A percentile compares a stretch with the other conserved stretches of the same genome.
phyloP scores from a whole-genome alignment of 1,284 basidiomycete species.

The Ustilago xerochloae region DNA sequence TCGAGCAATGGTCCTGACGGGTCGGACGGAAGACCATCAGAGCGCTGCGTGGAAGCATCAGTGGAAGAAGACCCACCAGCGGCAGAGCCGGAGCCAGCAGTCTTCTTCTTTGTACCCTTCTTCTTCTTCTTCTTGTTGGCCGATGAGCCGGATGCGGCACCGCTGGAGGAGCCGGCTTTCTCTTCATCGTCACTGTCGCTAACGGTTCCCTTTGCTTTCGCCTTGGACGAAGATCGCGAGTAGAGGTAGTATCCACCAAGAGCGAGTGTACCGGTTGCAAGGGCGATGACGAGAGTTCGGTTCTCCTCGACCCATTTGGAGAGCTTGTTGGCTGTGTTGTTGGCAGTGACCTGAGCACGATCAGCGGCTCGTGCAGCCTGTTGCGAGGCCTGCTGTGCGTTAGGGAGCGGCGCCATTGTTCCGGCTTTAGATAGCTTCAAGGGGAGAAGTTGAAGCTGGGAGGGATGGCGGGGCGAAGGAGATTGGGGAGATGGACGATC shows the following conservation, averaged over 20 bases:
- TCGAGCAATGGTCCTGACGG: constrained; percentile 62
- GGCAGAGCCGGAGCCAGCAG: constrained; percentile 5
- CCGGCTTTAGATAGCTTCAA: background rate
- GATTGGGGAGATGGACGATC: constrained; percentile 2
- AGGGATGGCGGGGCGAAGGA: background rate
- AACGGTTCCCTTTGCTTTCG: constrained; percentile 31
- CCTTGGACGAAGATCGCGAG: constrained; percentile 39
- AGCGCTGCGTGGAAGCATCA: constrained; percentile 27
- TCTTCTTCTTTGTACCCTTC: constrained; percentile 61
- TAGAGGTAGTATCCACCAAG: constrained; percentile 63
- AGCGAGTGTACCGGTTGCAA: constrained; percentile 58
- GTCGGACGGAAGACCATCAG: constrained; percentile 33
- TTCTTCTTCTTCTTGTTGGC: constrained; percentile 59
- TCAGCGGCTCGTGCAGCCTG: constrained; percentile 48
- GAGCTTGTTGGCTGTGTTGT: constrained; percentile 57
- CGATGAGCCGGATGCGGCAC: constrained; percentile 22
- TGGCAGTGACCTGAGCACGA: constrained; percentile 45
- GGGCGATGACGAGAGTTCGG: constrained; percentile 56
- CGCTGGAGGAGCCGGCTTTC: constrained; percentile 38
- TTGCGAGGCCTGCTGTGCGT: constrained; percentile 50
- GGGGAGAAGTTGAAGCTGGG: background rate
- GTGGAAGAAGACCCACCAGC: constrained; percentile 18
- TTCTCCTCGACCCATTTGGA: constrained; percentile 65
- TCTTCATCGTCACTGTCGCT: constrained; percentile 44
- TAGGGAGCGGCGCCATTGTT: constrained; percentile 45